These are phyloP conservation scores for Moringa oleifera DNA, from an alignment of 345 rosid genomes.

Conservation along the genomic window DNA sequence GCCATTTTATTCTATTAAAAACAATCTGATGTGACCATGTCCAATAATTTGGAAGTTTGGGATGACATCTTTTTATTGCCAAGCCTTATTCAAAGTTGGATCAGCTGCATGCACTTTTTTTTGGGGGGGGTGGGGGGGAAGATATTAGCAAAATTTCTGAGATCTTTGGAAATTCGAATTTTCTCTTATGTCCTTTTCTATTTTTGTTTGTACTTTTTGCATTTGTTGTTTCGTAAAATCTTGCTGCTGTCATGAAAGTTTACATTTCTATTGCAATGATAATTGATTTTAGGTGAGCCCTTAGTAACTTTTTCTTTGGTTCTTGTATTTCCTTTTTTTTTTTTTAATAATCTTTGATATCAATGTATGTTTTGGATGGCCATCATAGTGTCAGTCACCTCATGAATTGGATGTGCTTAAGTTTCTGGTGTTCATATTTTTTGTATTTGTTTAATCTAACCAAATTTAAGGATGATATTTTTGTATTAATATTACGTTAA, in stretches of 20 bases:
- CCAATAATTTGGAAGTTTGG: background rate
- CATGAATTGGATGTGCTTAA: background rate
- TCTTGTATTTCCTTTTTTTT: background rate
- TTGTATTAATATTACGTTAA: background rate
- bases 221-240: too few species aligned
- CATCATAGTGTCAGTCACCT: background rate
- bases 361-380: background rate
- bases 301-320: background rate
- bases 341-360: too few species aligned
- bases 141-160: too few species aligned
- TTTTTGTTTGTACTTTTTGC: too few species aligned
- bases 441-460: background rate
- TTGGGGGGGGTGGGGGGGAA: too few species aligned
- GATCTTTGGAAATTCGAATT: too few species aligned
- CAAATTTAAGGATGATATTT: background rate
- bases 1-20: too few species aligned
- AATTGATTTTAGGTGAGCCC: background rate
- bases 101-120: background rate
- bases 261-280: background rate
- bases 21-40: background rate
- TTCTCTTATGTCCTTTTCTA: too few species aligned
- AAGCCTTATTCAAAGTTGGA: background rate
- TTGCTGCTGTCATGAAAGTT: too few species aligned
- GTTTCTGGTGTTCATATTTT: background rate
- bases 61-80: background rate